phyloP scores from a whole-genome alignment of 2,329 filamentous ascomycete species.

The Penicillium sp. region DNA sequence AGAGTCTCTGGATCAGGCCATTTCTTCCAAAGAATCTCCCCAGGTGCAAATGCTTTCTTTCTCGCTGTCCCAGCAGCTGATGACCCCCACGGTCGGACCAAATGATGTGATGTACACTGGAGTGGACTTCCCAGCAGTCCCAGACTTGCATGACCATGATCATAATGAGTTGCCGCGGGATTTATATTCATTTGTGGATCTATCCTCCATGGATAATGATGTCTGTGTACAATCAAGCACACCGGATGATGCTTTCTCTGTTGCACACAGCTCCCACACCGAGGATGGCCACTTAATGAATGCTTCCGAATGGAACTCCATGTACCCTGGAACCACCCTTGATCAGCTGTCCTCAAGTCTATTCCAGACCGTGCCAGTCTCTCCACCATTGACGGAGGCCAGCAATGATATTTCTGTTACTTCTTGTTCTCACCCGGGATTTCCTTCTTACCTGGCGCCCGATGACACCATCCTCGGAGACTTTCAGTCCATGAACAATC shows the following conservation, averaged over 20 bases:
- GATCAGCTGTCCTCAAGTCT: conserved; percentile 33
- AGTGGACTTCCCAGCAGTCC: conserved; percentile 36
- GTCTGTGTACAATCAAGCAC: conserved; percentile 32
- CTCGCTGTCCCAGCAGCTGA: conserved; percentile 38
- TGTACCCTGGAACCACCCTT: conserved; percentile 34
- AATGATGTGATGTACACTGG: conserved; percentile 38
- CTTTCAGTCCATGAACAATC: conserved; percentile 31
- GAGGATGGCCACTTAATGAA: conserved; percentile 34
- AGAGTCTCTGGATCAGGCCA: conserved; percentile 37
- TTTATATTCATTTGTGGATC: conserved; percentile 38
- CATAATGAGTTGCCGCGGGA: conserved; percentile 38
- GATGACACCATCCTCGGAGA: conserved; percentile 38
- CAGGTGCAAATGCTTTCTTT: conserved; percentile 42
- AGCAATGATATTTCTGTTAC: conserved; percentile 40
- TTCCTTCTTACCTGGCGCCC: conserved; percentile 34
- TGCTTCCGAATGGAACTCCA: conserved; percentile 33
- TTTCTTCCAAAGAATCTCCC: conserved; percentile 37
- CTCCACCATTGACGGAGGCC: conserved; percentile 40
- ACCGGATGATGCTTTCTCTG: conserved; percentile 35
- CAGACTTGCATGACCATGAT: conserved; percentile 34
- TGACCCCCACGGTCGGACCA: conserved; percentile 36
- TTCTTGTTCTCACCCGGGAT: conserved; percentile 37
- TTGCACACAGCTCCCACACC: conserved; percentile 36
- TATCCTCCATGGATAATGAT: conserved; percentile 40
- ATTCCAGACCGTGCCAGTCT: conserved; percentile 38